phyloP scores from a whole-genome alignment of 192 early-diverging fungal genomes.

The Obelidium mucronatum region DNA sequence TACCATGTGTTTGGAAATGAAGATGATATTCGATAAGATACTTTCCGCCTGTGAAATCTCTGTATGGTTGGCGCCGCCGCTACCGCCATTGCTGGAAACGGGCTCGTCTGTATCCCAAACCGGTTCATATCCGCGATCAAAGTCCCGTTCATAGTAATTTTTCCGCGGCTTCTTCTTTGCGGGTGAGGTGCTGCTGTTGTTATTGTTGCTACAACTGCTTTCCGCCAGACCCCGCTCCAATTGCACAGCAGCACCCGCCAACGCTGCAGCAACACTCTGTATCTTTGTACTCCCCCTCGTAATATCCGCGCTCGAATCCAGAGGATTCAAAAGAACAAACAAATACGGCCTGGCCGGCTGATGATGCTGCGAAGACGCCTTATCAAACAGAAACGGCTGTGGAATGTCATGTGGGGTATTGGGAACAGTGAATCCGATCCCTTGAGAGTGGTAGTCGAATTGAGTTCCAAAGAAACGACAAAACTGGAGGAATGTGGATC shows the following conservation, averaged over 20 bases:
- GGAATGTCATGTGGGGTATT: neutral
- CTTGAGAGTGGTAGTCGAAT: constrained; percentile 14
- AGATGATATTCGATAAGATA: neutral
- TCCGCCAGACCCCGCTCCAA: neutral
- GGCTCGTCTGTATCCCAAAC: neutral
- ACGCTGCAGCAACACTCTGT: neutral
- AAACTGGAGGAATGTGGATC: constrained; percentile 13
- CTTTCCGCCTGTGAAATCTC: neutral
- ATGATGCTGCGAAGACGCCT: neutral
- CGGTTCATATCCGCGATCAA: neutral
- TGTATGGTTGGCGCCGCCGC: neutral
- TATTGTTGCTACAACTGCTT: too few species aligned
- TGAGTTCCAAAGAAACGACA: constrained; percentile 16
- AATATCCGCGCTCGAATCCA: constrained; percentile 3
- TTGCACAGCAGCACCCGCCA: neutral
- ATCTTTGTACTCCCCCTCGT: neutral
- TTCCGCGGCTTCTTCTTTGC: neutral
- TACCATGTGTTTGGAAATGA: constrained; percentile 12
- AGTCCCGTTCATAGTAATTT: neutral
- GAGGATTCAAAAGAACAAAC: constrained; percentile 7
- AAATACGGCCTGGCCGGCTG: neutral
- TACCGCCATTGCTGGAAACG: neutral
- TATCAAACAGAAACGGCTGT: neutral
- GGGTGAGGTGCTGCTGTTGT: too few species aligned
- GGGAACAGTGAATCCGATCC: neutral